phyloP scores from a whole-genome alignment of 306 rosid species.

The Abrus precatorius region DNA sequence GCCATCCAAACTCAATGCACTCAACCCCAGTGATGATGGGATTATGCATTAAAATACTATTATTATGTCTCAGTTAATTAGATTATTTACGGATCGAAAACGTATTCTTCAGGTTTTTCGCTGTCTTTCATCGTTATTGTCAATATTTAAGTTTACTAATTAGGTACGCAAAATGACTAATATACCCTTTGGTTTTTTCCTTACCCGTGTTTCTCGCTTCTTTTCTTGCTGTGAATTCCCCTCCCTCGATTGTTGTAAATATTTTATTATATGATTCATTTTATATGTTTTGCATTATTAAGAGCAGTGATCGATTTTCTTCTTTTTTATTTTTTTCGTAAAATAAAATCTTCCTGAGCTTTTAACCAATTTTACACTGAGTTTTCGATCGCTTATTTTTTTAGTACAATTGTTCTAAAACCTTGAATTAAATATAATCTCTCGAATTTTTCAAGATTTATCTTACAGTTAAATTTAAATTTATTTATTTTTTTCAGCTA shows the following conservation, averaged over 20 bases:
- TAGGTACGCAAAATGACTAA: conserved; percentile 38
- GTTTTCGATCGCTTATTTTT: not conserved
- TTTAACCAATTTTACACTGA: not conserved
- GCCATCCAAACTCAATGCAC: not conserved
- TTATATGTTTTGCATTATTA: not conserved
- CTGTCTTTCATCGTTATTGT: conserved; percentile 55
- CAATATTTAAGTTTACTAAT: conserved; percentile 37
- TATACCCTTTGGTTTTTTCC: conserved; percentile 47
- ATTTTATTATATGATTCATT: not conserved
- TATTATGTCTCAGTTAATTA: conserved; percentile 25
- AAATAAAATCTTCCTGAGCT: not conserved
- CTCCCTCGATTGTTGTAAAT: no score
- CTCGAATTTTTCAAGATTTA: no score
- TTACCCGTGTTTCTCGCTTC: not conserved
- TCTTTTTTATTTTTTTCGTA: no score
- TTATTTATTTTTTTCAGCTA: not conserved
- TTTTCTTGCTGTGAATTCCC: not conserved
- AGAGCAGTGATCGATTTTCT: not conserved
- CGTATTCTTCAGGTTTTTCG: conserved; percentile 51
- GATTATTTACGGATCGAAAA: conserved; percentile 36
- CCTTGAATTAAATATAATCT: not conserved
- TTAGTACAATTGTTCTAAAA: not conserved
- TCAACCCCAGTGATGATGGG: not conserved
- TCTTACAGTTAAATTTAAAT: no score
- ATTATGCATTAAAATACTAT: conserved; percentile 18